Base-by-base conservation (phyloP, 2,329 filamentous ascomycete genomes). In the Hymenoscyphus scutula region DNA sequence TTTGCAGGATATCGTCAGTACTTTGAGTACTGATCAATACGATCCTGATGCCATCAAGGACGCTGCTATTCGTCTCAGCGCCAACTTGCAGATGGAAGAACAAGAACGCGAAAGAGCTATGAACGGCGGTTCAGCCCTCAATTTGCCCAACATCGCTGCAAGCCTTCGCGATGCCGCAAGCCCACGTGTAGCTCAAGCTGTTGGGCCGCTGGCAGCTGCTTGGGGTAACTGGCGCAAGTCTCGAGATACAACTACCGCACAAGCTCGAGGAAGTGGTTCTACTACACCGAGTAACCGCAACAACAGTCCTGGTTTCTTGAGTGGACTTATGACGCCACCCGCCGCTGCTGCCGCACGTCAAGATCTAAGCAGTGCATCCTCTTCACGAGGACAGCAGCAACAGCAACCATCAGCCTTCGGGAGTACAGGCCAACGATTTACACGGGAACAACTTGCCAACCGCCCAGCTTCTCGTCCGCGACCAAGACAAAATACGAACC, bases 11-110 rank as follows among this genome's bases (percentile, higher is more conserved):
- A 91, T 99, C 64, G 94, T 98, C 73, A 83, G 83, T 58, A 88
- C 90, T 5, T 82, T 98, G 30, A 88, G 89, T 2, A 82, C 87
- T 65, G 88, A 92, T 4, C 80, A 82, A 29, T 95, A 91, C 74
- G 89, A 98, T 75, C 85, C 86, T 62, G 86, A 92, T 65, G 83
- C 85, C 5, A 90, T 97, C 67, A 91, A 90, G 70, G 93, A 98
- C 74, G 92, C 93, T 5, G 91, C 92, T 38, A 98, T 98, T 70
- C 89, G 95, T 59, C 87, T 99, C 64, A 91, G 92, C 74, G 91
- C 95, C 15, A 97, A 97, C 72, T 81, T 99, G 38, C 92, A 98
- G 74, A 99, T 99, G 95, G 94, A 99, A 76, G 91, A 96, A 74
- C 92, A 97, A 74, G 93, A 97, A 77, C 91, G 92, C 58, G 94